Conservation (phyloP, 73 alveolate species). For the Paramecium primaurelia region DNA sequence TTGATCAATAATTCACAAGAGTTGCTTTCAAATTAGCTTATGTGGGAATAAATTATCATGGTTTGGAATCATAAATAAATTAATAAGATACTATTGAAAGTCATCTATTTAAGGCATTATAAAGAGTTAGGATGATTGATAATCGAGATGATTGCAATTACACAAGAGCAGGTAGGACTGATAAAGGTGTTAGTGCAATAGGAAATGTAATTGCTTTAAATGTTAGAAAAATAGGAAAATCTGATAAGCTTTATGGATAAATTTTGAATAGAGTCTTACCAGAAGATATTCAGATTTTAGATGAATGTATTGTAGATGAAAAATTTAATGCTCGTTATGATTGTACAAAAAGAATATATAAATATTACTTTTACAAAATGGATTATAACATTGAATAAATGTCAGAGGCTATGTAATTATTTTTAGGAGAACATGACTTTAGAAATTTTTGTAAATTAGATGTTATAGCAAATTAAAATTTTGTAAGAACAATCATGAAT, state of each 20-base stretch:
- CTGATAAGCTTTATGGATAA: conserved; percentile 9
- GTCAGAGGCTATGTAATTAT: conserved; percentile 74
- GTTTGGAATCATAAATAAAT: conserved; percentile 49
- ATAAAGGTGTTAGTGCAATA: conserved; percentile 94
- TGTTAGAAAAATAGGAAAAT: conserved; percentile 62
- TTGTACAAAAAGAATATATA: conserved; percentile 91
- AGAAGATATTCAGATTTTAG: conserved; percentile 82
- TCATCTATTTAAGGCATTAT: conserved; percentile 37
- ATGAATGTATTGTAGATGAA: conserved; percentile 82
- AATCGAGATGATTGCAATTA: conserved; percentile 58
- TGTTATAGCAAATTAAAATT: conserved; percentile 51
- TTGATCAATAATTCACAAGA: not conserved
- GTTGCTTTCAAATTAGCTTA: not conserved
- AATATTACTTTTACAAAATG: conserved; percentile 82
- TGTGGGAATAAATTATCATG: conserved; percentile 58
- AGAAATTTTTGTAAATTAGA: conserved; percentile 94
- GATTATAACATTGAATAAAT: conserved; percentile 79
- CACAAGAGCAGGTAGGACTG: conserved; percentile 95
- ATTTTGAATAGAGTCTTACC: conserved; percentile 85
- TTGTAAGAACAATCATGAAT: conserved; percentile 48
- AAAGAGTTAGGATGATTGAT: conserved; percentile 51
- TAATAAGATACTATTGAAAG: conserved; percentile 32
- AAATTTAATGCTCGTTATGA: conserved; percentile 94
- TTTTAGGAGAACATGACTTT: conserved; percentile 89
- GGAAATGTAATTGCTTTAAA: conserved; percentile 88